A percentile compares a stretch with the other conserved stretches of the same genome.
phyloP scores from a whole-genome alignment of 1,284 basidiomycete genomes.

The Fomes fomentarius region DNA sequence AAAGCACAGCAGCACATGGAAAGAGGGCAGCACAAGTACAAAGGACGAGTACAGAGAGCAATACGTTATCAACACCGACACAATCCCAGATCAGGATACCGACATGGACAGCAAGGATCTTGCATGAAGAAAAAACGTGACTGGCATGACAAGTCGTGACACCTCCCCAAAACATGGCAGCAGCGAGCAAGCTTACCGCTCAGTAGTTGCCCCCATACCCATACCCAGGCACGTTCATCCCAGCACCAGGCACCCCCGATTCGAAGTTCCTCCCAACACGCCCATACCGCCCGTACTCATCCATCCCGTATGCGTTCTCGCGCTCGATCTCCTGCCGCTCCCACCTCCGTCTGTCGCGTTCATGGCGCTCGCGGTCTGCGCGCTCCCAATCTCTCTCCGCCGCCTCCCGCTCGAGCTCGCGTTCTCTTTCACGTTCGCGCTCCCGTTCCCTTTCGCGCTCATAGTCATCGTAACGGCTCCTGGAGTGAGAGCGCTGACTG shows the following conservation, averaged over 20 bases:
- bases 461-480: slow-evolving; percentile 15
- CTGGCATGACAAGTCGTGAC: too few species aligned
- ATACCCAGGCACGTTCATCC: not conserved
- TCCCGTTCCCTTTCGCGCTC: not conserved
- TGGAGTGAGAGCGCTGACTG: slow-evolving; percentile 18
- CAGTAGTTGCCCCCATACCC: not conserved
- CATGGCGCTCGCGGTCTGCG: slow-evolving; percentile 14
- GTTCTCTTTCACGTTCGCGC: not conserved
- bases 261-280: too few species aligned
- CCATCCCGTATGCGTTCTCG: slow-evolving; percentile 2
- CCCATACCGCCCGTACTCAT: slow-evolving; percentile 10
- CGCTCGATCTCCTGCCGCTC: slow-evolving; percentile 10
- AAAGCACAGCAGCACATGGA: not conserved
- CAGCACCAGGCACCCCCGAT: too few species aligned
- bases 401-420: slow-evolving; percentile 4
- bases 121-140: too few species aligned
- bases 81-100: not conserved
- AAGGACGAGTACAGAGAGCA: not conserved
- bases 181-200: not conserved
- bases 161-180: too few species aligned
- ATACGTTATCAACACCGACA: not conserved
- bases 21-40: not conserved
- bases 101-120: too few species aligned
- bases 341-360: slow-evolving; percentile 11
- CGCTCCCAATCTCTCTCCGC: slow-evolving; percentile 10